A percentile compares a stretch with the other conserved stretches of the same genome.
These are phyloP conservation scores for Arthrobotrys megalospora DNA, from an alignment of 2,329 filamentous ascomycete species.

Conservation along the genomic window DNA sequence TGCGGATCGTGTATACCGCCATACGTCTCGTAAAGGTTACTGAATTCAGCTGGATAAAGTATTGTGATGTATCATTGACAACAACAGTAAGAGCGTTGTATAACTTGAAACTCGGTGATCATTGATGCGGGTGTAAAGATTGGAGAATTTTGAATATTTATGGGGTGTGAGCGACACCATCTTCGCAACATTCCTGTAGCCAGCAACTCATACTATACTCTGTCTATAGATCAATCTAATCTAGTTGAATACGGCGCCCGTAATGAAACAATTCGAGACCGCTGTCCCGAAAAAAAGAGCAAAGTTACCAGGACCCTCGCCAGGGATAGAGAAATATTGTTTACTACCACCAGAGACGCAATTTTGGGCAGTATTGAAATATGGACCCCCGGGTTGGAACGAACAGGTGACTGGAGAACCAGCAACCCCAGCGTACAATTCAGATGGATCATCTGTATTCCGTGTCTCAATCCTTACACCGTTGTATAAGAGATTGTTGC, in stretches of 20 bases:
- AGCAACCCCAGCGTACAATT: constrained; percentile 10
- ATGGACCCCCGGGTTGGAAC: constrained; percentile 11
- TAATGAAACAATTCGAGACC: background rate
- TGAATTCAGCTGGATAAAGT: too few relatives aligned
- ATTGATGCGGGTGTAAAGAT: too few relatives aligned
- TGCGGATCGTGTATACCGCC: too few relatives aligned
- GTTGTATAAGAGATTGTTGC: constrained; percentile 7
- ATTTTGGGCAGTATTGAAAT: background rate
- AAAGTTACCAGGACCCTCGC: constrained; percentile 1
- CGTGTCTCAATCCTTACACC: background rate
- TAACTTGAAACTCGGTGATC: too few relatives aligned
- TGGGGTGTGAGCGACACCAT: too few relatives aligned
- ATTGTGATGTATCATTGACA: too few relatives aligned
- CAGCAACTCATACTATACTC: too few relatives aligned
- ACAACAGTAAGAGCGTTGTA: too few relatives aligned
- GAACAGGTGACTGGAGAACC: constrained; percentile 2
- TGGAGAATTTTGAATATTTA: too few relatives aligned
- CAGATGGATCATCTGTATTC: constrained; percentile 11
- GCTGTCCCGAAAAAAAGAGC: background rate
- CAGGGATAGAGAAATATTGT: constrained; percentile 1
- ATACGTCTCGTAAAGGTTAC: too few relatives aligned
- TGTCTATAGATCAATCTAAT: too few relatives aligned
- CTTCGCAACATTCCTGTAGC: too few relatives aligned
- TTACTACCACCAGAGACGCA: constrained; percentile 1
- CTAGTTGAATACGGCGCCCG: background rate